Evolutionary conservation across 169 alveolate species (phyloP).

Genomic region (Plasmodium ovale): DNA sequence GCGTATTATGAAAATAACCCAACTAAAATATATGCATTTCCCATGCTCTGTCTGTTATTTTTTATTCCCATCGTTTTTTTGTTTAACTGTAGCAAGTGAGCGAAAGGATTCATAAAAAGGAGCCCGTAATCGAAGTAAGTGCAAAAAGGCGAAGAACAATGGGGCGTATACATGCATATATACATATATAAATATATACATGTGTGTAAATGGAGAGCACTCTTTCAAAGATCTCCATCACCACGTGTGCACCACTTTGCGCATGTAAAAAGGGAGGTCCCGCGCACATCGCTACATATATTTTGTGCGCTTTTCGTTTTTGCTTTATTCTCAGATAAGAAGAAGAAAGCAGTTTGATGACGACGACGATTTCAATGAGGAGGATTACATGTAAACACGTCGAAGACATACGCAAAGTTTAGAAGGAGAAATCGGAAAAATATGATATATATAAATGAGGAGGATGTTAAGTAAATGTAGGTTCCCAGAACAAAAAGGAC

Average conservation of each 20-base stretch:
- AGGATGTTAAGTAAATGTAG: too few species aligned
- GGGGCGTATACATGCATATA: not conserved
- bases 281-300: too few species aligned
- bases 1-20: too few species aligned
- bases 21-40: too few species aligned
- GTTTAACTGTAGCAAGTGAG: slow-evolving; percentile 56
- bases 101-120: slow-evolving; percentile 48
- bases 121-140: slow-evolving; percentile 71
- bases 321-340: slow-evolving; percentile 38
- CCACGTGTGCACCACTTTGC: not conserved
- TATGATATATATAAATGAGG: too few species aligned
- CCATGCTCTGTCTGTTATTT: too few species aligned
- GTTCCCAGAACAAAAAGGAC: too few species aligned
- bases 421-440: too few species aligned
- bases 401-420: too few species aligned
- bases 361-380: slow-evolving; percentile 75
- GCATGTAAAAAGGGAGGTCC: too few species aligned
- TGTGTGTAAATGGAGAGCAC: not conserved
- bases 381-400: slow-evolving; percentile 41
- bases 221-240: too few species aligned
- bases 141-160: not conserved
- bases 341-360: slow-evolving; percentile 76
- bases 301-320: not conserved
- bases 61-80: not conserved
- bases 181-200: not conserved